phyloP scores from a whole-genome alignment of 345 rosid genomes.

The Populus tremula region DNA sequence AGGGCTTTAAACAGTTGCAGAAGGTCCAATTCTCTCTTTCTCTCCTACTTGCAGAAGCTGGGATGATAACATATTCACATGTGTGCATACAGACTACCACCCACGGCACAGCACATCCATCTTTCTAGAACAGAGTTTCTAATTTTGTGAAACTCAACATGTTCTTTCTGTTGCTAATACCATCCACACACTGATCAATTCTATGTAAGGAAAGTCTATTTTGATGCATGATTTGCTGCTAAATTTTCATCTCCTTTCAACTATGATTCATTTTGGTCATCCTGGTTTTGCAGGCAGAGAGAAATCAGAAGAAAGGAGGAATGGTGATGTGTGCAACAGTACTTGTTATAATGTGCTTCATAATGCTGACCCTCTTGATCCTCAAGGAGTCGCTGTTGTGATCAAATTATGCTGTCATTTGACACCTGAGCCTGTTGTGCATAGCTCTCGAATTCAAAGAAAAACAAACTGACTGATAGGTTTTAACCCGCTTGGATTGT shows the following conservation, averaged over 20 bases:
- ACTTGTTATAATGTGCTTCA: slow-evolving; percentile 85
- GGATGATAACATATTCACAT: no score
- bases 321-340: slow-evolving; percentile 92
- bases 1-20: slow-evolving; percentile 84
- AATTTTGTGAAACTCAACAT: background rate
- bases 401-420: background rate
- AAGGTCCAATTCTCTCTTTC: slow-evolving; percentile 38
- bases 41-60: background rate
- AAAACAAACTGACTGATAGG: background rate
- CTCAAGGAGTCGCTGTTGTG: slow-evolving; percentile 71
- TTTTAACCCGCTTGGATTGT: no score
- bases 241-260: no score
- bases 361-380: slow-evolving; percentile 83
- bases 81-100: background rate
- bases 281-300: slow-evolving; percentile 66
- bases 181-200: background rate
- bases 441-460: no score
- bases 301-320: slow-evolving; percentile 83
- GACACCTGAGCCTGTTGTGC: background rate
- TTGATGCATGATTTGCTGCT: background rate
- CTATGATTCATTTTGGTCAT: background rate
- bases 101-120: background rate
- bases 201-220: no score
- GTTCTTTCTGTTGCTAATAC: background rate
- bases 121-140: background rate